Base-by-base conservation (phyloP, 768 basidiomycete species). In the Pholiota molesta region DNA sequence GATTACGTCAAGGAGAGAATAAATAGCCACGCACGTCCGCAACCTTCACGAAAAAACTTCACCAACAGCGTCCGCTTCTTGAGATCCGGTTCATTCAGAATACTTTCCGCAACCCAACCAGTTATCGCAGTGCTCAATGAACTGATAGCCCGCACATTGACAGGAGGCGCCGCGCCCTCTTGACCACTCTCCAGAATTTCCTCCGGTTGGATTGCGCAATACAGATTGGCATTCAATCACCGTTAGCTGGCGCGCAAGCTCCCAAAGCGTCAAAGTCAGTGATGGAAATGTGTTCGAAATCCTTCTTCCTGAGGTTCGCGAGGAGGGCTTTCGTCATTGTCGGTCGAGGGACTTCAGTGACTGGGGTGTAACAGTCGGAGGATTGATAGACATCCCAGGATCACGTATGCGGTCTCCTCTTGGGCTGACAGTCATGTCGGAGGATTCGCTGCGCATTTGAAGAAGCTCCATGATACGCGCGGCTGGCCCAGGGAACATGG, bases 241-340 rank as follows among this genome's bases (percentile, higher is more conserved):
- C 17, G 97, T 97, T 67, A 99, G 72, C 75, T 99, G 97, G 53
- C 97, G 84, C 8, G 95, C 95, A 47, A 99, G 81, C 74, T 99
- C 97, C 97, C 65, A 96, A 76, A 33, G 91, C 79, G 70, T 99
- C 95, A 68, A 99, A 95, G 69, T 99, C 97, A n/a, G 89, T 92
- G 7, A 97, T 80, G 19, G 80, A 74, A 54, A 95, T 86, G 2
- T 80, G 74, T 9, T 76, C 69, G 61, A 87, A 92, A 65, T 86
- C 84, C 72, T 81, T 88, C 71, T 82, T 84, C 59, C 91, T 83
- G 47, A 97, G 78, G 14, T 86, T 75, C 5, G 84, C 77, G 35
- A 95, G 80, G 19, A 97, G 78, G 0, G 85, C 79, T 77, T 93
- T 95, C 59, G 87, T 92, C 81, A 98, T 91, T 66, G 88, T 81